phyloP scores from a whole-genome alignment of 805 yeast species.

The Maudiozyma turicensis region DNA sequence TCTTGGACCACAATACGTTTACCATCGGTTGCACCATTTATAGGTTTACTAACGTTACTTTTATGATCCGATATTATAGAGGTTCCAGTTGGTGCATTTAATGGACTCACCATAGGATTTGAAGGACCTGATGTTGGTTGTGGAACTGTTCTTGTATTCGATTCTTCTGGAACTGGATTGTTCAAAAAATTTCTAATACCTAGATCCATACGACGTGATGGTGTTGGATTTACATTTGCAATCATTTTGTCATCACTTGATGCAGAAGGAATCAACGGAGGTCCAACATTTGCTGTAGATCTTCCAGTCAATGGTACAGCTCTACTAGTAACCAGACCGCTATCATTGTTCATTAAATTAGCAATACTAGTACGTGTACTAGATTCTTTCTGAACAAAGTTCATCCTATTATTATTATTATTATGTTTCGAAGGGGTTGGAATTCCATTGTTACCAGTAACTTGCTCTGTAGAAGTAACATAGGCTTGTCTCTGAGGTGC shows the following conservation, averaged over 20 bases:
- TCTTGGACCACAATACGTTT: constrained; percentile 2
- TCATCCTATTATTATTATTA: not conserved
- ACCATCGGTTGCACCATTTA: not conserved
- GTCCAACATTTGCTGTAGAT: not conserved
- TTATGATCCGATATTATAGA: too few species aligned
- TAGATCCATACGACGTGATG: not conserved
- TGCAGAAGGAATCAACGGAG: not conserved
- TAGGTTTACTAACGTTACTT: too few species aligned
- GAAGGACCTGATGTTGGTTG: not conserved
- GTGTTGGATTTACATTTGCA: too few species aligned
- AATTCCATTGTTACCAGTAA: not conserved
- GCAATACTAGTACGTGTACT: not conserved
- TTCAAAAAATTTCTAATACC: constrained; percentile 1
- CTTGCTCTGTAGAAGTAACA: not conserved
- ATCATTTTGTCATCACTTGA: not conserved
- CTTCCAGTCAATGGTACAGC: not conserved
- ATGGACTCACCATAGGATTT: too few species aligned
- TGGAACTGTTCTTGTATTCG: not conserved
- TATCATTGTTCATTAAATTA: not conserved
- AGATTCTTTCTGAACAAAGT: not conserved
- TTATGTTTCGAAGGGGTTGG: not conserved
- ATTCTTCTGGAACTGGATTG: not conserved
- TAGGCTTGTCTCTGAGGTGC: not conserved
- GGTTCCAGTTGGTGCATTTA: too few species aligned
- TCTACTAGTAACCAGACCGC: not conserved